phyloP scores from a whole-genome alignment of 1,284 basidiomycete species.

The Stereum hirsutum region DNA sequence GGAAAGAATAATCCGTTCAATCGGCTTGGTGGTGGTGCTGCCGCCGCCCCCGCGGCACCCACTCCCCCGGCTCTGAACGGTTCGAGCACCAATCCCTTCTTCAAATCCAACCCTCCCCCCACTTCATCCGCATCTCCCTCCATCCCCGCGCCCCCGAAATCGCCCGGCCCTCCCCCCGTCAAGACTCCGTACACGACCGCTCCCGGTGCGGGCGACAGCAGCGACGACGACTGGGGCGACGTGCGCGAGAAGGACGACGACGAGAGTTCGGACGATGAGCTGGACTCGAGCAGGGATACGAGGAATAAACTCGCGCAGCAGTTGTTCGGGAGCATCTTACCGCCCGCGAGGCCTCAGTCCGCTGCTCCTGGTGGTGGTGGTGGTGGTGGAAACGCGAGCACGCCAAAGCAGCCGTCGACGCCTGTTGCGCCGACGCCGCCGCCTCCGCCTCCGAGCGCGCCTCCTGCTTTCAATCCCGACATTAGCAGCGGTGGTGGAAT shows the following conservation, averaged over 20 bases:
- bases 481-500: no score
- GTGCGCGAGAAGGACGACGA: constrained; percentile 60
- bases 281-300: constrained; percentile 50
- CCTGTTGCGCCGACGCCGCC: constrained; percentile 23
- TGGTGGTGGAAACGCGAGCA: constrained; percentile 2
- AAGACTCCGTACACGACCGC: constrained; percentile 56
- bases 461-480: constrained; percentile 15
- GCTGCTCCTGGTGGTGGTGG: constrained; percentile 17
- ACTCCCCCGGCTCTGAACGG: constrained; percentile 20
- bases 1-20: constrained; percentile 62
- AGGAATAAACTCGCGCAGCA: constrained; percentile 70
- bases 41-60: constrained; percentile 21
- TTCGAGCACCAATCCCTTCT: constrained; percentile 54
- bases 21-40: constrained; percentile 45
- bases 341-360: constrained; percentile 36
- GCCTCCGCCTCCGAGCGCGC: constrained; percentile 23
- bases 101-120: constrained; percentile 23
- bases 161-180: constrained; percentile 32
- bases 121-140: constrained; percentile 14
- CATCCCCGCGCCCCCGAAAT: constrained; percentile 17
- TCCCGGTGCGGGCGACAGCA: constrained; percentile 38
- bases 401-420: constrained; percentile 22
- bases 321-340: constrained; percentile 66
- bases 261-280: constrained; percentile 77
- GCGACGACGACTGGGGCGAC: constrained; percentile 81